Evolutionary conservation across 2,329 filamentous ascomycete genomes (phyloP), one percentile per base, ranked within the genome.

Genomic region (Claviceps spartinae): DNA sequence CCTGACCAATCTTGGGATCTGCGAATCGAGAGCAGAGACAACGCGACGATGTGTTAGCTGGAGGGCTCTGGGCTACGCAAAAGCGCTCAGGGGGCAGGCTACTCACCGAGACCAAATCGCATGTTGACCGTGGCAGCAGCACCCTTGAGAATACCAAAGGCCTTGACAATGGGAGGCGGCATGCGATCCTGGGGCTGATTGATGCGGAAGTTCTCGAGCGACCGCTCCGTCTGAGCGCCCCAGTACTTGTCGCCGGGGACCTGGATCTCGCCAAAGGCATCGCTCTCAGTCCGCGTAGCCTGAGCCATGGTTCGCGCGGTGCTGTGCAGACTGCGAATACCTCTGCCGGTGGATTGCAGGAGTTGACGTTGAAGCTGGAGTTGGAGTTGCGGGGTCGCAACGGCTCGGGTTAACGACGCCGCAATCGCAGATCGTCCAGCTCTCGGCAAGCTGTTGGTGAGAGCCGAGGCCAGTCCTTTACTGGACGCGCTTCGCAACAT

Each of bases 121-220:
- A 95, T 89, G 75, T 98, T 98, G 58, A 97, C 93, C 7, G 85
- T 88, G 47, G 93, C 93, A 45, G 93, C 93, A 53, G 93, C 93
- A 58, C 90, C 91, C 81, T 98, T 98, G 59, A 98, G 78, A 63
- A 97, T 94, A 67, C 93, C 93, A 68, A 98, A 96, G 6, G 93
- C 93, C 71, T 83, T 85, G 64, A 97, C 77, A 61, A 98, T 85
- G 46, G 90, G 86, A 58, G 88, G 84, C 48, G 93, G 93, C 90
- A 97, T 97, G 68, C 93, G 89, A 69, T 98, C 93, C 73, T 95
- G 88, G 55, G 93, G 93, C 78, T 97, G 93, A 75, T 97, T 97
- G 82, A 98, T 97, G 70, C 85, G 86, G 79, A 98, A 98, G 78
- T 98, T 98, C 71, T 86, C 85, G 68, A 97, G 80, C 50, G 91